A percentile compares a stretch with the other conserved stretches of the same genome.
Evolutionary conservation across 129 eudicot species (phyloP).

Genomic region (Logfia minima): DNA sequence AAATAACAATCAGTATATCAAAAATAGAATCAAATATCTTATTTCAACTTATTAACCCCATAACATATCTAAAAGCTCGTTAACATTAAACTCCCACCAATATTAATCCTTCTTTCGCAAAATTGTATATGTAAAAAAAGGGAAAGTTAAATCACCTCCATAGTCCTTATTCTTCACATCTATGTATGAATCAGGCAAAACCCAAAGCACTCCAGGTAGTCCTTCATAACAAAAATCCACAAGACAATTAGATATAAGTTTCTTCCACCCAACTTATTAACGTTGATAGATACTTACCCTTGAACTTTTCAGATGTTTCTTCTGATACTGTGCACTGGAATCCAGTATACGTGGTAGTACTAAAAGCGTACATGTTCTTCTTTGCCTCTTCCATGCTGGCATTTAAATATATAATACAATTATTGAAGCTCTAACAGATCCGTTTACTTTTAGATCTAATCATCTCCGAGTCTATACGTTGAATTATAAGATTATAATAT

Average conservation of each 20-base stretch:
- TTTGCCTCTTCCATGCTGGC: constrained; percentile 95
- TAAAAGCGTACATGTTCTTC: constrained; percentile 97
- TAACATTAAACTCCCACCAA: not conserved
- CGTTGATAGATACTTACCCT: constrained; percentile 44
- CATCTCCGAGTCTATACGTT: not conserved
- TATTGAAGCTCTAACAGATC: not conserved
- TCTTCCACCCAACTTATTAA: not conserved
- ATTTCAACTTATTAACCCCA: not conserved
- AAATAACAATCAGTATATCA: not conserved
- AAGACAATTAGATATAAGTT: not conserved
- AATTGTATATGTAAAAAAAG: no score
- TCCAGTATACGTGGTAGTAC: constrained; percentile 97
- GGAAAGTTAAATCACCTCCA: constrained; percentile 56
- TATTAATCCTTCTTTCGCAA: no score
- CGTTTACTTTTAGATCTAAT: not conserved
- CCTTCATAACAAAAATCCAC: constrained; percentile 49
- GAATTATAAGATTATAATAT: not conserved
- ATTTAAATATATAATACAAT: constrained; percentile 5
- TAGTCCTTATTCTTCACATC: constrained; percentile 98
- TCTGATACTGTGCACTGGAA: constrained; percentile 95
- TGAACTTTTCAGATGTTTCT: constrained; percentile 93
- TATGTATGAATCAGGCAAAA: constrained; percentile 95
- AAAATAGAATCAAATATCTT: not conserved
- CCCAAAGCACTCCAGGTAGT: constrained; percentile 99
- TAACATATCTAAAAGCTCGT: not conserved